Percentiles rank a stretch among this genome's conserved stretches.
Conservation (phyloP, 2,329 filamentous ascomycete genomes). For the Epichloe sibirici region DNA sequence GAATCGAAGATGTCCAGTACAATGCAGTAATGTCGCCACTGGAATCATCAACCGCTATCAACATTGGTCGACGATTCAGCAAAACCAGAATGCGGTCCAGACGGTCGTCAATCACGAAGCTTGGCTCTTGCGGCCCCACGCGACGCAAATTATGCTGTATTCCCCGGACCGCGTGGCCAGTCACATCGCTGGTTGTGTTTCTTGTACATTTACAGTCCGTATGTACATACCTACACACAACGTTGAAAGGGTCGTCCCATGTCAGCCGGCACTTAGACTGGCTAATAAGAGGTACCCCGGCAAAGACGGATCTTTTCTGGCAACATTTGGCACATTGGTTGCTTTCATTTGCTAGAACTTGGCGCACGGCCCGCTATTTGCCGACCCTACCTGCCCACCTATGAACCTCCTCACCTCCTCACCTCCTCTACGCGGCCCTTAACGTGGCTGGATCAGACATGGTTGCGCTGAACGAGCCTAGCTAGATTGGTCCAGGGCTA, state of each 20-base stretch:
- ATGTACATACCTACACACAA: no score
- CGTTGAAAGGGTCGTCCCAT: neutral
- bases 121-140: neutral
- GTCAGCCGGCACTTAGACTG: slow-evolving; percentile 3
- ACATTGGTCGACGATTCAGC: neutral
- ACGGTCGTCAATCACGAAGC: neutral
- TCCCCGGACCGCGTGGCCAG: neutral
- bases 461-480: slow-evolving; percentile 1
- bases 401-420: no score
- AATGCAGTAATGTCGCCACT: neutral
- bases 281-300: slow-evolving; percentile 1
- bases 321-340: neutral
- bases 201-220: no score
- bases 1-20: neutral
- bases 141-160: neutral
- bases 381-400: neutral
- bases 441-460: slow-evolving; percentile 6
- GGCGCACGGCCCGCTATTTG: slow-evolving; percentile 1
- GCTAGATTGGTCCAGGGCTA: neutral
- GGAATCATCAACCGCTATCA: neutral
- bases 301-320: neutral
- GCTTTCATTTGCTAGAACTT: neutral
- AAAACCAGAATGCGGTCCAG: neutral
- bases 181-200: neutral
- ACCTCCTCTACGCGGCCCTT: slow-evolving; percentile 1